phyloP scores from a whole-genome alignment of 352 stramenopile species.

The Thraustochytrium striatum region DNA sequence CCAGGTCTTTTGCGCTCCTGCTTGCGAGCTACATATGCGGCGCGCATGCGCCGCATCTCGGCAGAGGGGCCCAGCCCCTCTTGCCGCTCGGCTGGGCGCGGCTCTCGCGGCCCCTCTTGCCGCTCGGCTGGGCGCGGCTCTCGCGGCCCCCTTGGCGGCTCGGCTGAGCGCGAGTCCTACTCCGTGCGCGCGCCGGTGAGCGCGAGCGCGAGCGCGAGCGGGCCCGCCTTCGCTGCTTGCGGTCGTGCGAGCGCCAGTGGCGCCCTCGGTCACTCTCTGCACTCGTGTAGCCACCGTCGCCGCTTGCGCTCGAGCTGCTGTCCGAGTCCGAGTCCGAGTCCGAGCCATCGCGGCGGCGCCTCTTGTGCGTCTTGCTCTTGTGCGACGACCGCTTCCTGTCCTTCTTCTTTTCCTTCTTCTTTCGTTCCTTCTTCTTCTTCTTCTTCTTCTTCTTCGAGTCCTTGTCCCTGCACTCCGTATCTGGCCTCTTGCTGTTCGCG shows the following conservation, averaged over 20 bases:
- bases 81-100: conserved; percentile 15
- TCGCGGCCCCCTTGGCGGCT: conserved; percentile 40
- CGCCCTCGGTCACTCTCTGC: too few species aligned
- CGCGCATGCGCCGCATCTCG: not conserved
- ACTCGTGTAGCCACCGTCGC: too few species aligned
- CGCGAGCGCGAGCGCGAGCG: too few species aligned
- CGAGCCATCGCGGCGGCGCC: not conserved
- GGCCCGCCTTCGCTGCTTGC: too few species aligned
- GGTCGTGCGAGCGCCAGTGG: too few species aligned
- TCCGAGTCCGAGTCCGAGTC: not conserved
- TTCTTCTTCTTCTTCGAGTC: conserved; percentile 68
- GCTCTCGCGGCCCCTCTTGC: conserved; percentile 43
- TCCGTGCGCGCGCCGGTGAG: too few species aligned
- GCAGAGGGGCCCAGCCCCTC: not conserved
- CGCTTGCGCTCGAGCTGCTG: not conserved
- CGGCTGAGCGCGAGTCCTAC: not conserved
- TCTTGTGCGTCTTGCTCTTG: not conserved
- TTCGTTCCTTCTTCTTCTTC: conserved; percentile 68
- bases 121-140: not conserved
- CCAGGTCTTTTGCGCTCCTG: too few species aligned
- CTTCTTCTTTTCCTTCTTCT: conserved; percentile 57
- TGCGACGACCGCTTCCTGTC: not conserved
- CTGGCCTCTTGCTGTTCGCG: conserved; percentile 79
- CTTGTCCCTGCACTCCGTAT: conserved; percentile 77
- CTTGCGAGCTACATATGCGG: not conserved